A percentile compares a stretch with the other conserved stretches of the same genome.
These are phyloP conservation scores for Phytophthora melonis DNA, from an alignment of 352 stramenopile genomes.

Conservation along the genomic window DNA sequence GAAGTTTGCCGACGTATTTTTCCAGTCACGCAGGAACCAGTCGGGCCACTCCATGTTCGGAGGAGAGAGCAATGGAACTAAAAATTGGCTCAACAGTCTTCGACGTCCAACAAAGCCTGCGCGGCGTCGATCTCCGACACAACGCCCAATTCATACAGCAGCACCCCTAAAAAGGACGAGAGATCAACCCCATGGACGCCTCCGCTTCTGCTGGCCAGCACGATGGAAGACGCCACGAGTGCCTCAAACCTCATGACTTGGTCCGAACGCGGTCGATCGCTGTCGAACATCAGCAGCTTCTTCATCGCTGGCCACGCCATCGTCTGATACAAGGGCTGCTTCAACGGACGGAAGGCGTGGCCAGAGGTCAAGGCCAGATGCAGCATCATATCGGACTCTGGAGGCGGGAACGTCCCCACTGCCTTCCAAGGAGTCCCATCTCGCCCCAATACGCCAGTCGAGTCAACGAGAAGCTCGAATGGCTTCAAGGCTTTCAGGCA, in stretches of 20 bases:
- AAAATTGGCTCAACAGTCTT: neutral
- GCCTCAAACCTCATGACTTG: no score
- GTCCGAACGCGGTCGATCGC: no score
- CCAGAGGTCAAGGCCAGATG: neutral
- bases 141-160: neutral
- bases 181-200: neutral
- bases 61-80: neutral
- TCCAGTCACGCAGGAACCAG: neutral
- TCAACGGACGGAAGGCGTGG: neutral
- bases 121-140: no score
- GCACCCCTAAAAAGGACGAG: neutral
- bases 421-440: neutral
- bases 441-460: neutral
- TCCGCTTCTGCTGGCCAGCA: neutral
- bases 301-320: neutral
- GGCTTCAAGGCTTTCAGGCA: neutral
- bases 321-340: neutral
- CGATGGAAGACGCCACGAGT: no score
- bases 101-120: neutral
- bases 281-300: neutral
- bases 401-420: neutral
- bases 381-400: neutral
- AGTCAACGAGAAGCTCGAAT: neutral
- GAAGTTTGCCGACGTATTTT: neutral
- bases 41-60: neutral